These are phyloP conservation scores for Pleurotus salmoneostramineus DNA, from an alignment of 768 basidiomycete genomes.

Conservation along the genomic window DNA sequence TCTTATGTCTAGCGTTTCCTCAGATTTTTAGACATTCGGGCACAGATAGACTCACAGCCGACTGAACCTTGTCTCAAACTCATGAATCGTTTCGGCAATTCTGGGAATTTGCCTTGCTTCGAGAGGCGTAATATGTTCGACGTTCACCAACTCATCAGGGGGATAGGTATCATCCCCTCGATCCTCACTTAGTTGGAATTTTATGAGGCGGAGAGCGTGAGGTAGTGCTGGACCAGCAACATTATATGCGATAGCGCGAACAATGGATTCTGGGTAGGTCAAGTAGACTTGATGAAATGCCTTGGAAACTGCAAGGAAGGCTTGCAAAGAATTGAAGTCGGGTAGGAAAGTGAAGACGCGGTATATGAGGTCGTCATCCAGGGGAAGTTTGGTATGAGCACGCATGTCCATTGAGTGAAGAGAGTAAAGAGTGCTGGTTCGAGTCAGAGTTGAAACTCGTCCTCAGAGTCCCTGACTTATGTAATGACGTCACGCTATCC, in stretches of 20 bases:
- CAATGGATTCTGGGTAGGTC: constrained; percentile 17
- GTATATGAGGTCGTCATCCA: constrained; percentile 21
- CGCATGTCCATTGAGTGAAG: not conserved
- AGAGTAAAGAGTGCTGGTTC: no score
- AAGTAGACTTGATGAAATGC: constrained; percentile 17
- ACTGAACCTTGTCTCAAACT: constrained; percentile 20
- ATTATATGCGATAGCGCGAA: constrained; percentile 21
- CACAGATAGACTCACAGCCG: constrained; percentile 12
- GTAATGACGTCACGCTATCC: no score
- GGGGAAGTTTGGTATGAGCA: constrained; percentile 7
- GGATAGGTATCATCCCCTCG: not conserved
- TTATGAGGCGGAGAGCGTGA: constrained; percentile 17
- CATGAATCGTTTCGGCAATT: constrained; percentile 5
- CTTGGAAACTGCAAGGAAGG: constrained; percentile 17
- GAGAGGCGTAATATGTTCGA: not conserved
- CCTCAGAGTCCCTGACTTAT: no score
- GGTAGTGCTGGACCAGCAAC: constrained; percentile 20
- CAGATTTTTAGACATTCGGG: not conserved
- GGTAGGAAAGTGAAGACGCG: constrained; percentile 19
- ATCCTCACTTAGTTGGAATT: constrained; percentile 2
- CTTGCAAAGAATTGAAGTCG: constrained; percentile 15
- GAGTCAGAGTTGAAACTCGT: no score
- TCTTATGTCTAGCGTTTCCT: constrained; percentile 15
- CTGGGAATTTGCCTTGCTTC: constrained; percentile 6
- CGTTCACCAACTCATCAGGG: not conserved